Evolutionary conservation across 257 asterid species (phyloP).

Genomic region (Solanum tarijense): DNA sequence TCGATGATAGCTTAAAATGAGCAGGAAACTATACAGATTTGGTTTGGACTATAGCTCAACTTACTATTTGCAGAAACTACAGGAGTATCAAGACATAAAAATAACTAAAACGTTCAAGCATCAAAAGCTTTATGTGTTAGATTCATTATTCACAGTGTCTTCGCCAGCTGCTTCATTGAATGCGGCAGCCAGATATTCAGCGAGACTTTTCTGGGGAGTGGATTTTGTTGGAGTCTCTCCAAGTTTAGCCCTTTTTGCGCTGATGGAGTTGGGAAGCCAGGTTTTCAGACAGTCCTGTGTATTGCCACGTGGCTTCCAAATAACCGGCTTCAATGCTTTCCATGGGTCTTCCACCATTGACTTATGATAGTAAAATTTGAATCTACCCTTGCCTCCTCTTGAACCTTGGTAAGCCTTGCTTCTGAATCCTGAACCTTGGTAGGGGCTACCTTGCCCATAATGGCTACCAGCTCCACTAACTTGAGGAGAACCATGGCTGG

Average conservation of each 20-base stretch:
- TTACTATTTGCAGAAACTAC: not conserved
- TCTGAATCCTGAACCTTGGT: conserved; percentile 19
- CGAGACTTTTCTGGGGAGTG: conserved; percentile 48
- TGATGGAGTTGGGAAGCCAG: conserved; percentile 41
- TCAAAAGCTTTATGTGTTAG: conserved; percentile 7
- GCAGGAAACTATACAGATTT: not conserved
- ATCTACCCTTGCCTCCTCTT: conserved; percentile 38
- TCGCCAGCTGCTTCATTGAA: conserved; percentile 29
- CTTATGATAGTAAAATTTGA: conserved; percentile 36
- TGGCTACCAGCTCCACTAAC: conserved; percentile 14
- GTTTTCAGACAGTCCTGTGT: conserved; percentile 12
- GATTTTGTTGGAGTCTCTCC: conserved; percentile 21
- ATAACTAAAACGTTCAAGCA: not conserved
- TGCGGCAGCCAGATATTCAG: conserved; percentile 67
- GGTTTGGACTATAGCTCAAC: not conserved
- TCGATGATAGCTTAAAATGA: not conserved
- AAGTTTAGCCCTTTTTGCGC: conserved; percentile 46
- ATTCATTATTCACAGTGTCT: conserved; percentile 12
- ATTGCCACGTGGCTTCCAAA: conserved; percentile 30
- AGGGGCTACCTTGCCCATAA: conserved; percentile 33
- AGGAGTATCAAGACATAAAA: not conserved
- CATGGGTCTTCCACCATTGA: conserved; percentile 90
- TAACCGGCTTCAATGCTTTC: conserved; percentile 42
- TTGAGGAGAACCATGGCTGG: conserved; percentile 18
- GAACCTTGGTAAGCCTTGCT: conserved; percentile 9